Evolutionary conservation across 2,329 filamentous ascomycete genomes (phyloP).

Genomic region (Iodosphaeria phyllophila): DNA sequence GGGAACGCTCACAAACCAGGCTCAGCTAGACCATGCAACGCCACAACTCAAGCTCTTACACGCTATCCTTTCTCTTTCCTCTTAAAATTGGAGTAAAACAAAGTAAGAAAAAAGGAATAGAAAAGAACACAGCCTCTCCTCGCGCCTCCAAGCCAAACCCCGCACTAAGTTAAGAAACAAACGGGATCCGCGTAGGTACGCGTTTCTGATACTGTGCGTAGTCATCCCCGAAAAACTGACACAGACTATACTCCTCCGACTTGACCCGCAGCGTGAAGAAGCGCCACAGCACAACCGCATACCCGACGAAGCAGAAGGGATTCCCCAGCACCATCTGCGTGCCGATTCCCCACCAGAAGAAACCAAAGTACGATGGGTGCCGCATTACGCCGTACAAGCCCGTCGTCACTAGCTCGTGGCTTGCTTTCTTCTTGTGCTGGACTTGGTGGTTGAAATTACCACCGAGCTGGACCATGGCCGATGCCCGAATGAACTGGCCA

Average conservation of each 20-base stretch:
- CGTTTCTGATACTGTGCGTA: constrained; percentile 56
- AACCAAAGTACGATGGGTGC: constrained; percentile 92
- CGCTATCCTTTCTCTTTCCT: no score
- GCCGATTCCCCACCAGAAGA: constrained; percentile 96
- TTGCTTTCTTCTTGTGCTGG: constrained; percentile 45
- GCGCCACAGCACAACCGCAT: constrained; percentile 58
- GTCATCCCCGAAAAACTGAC: constrained; percentile 68
- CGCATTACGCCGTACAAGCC: constrained; percentile 62
- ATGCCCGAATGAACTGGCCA: constrained; percentile 60
- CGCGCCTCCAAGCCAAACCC: no score
- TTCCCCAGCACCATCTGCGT: constrained; percentile 87
- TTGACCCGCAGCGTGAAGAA: constrained; percentile 65
- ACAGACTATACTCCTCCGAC: constrained; percentile 60
- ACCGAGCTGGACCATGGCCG: constrained; percentile 78
- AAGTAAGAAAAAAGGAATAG: no score
- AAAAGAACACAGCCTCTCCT: no score
- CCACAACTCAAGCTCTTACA: no score
- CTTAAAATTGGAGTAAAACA: no score
- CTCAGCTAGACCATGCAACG: no score
- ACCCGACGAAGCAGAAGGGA: constrained; percentile 54
- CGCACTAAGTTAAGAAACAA: constrained; percentile 31
- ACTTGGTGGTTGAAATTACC: constrained; percentile 84
- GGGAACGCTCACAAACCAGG: no score
- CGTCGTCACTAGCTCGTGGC: constrained; percentile 64
- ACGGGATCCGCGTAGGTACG: constrained; percentile 66